Conservation (phyloP, 2,329 filamentous ascomycete genomes). For the Calonectria pseudoreteaudii region DNA sequence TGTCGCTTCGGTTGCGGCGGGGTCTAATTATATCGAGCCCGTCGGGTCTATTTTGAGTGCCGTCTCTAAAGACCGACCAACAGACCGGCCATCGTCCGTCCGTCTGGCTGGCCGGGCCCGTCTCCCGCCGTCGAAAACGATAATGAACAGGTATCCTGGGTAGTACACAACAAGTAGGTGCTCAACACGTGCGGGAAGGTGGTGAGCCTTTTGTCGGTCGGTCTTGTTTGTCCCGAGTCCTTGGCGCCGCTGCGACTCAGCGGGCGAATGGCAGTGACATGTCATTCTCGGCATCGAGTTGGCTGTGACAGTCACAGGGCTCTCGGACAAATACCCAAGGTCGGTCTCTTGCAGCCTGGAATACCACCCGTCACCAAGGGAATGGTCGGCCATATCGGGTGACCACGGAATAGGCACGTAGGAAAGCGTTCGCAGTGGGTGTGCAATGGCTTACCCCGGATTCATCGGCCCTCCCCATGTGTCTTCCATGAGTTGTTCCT, state of each 20-base stretch:
- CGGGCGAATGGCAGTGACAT: neutral
- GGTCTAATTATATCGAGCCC: constrained; percentile 11
- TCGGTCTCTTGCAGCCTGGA: constrained; percentile 1
- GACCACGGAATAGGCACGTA: constrained; percentile 20
- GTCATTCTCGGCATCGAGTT: neutral
- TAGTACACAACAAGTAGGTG: neutral
- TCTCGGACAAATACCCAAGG: neutral
- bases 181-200: neutral
- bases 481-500: neutral
- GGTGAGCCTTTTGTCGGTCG: neutral
- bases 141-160: neutral
- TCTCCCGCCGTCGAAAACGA: neutral
- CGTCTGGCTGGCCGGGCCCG: neutral
- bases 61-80: neutral
- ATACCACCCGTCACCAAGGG: neutral
- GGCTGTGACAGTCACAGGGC: constrained; percentile 11
- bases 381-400: constrained; percentile 9
- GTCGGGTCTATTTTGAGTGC: constrained; percentile 9
- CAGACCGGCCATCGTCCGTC: neutral
- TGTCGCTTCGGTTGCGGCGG: constrained; percentile 17
- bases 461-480: neutral
- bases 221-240: neutral
- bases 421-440: neutral
- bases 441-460: constrained; percentile 18
- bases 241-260: neutral